These are phyloP conservation scores for Kazachstania psychrophila DNA, from an alignment of 805 yeast species.

Conservation along the genomic window DNA sequence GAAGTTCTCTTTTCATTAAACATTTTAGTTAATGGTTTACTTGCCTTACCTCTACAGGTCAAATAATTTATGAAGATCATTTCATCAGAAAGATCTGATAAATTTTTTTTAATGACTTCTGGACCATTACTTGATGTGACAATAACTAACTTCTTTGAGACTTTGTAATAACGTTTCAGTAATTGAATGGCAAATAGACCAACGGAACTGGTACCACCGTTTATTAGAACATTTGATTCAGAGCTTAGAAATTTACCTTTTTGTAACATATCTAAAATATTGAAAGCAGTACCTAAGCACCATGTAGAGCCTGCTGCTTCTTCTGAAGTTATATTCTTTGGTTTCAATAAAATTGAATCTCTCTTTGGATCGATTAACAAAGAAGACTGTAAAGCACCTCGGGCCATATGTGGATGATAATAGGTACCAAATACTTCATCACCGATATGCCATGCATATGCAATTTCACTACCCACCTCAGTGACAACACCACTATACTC, in stretches of 20 bases:
- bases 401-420: conserved; percentile 40
- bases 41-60: conserved; percentile 28
- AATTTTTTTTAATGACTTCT: conserved; percentile 32
- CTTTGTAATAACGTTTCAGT: conserved; percentile 41
- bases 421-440: conserved; percentile 57
- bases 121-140: conserved; percentile 50
- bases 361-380: conserved; percentile 43
- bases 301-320: conserved; percentile 60
- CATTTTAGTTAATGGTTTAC: conserved; percentile 27
- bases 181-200: conserved; percentile 57
- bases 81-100: conserved; percentile 34
- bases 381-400: conserved; percentile 52
- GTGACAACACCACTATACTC: conserved; percentile 56
- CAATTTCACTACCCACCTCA: conserved; percentile 41
- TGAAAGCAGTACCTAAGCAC: conserved; percentile 55
- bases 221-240: conserved; percentile 45
- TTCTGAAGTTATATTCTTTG: conserved; percentile 36
- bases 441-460: conserved; percentile 40
- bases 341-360: conserved; percentile 41
- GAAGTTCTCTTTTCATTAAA: conserved; percentile 27
- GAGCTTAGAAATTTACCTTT: conserved; percentile 26
- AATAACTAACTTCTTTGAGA: conserved; percentile 42
- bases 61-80: conserved; percentile 31
- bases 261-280: conserved; percentile 31
- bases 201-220: conserved; percentile 72